These are phyloP conservation scores for Exserohilum rostratum DNA, from an alignment of 2,329 filamentous ascomycete genomes.

Conservation along the genomic window DNA sequence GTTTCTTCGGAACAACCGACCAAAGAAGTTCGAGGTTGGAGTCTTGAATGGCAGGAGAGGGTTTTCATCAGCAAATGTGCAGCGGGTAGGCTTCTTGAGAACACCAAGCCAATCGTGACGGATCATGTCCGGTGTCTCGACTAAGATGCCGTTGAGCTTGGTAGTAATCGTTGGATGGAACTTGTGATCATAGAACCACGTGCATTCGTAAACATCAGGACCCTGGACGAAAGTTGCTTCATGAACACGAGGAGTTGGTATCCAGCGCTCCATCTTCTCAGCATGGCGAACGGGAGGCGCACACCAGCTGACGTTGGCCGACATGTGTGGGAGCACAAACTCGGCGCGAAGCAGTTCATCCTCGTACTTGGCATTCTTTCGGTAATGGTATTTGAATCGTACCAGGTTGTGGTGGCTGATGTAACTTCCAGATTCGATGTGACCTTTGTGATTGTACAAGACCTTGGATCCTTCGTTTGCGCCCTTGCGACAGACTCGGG, in stretches of 20 bases:
- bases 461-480: constrained; percentile 55
- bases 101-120: constrained; percentile 53
- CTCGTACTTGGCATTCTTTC: constrained; percentile 59
- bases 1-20: constrained; percentile 46
- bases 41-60: constrained; percentile 57
- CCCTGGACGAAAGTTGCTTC: constrained; percentile 62
- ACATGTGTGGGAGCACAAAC: constrained; percentile 60
- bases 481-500: constrained; percentile 56
- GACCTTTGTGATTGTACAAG: constrained; percentile 60
- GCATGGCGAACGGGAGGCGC: constrained; percentile 57
- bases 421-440: constrained; percentile 61
- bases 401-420: constrained; percentile 59
- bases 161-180: constrained; percentile 49
- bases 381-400: constrained; percentile 62
- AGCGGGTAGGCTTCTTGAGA: constrained; percentile 47
- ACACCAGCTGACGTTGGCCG: constrained; percentile 61
- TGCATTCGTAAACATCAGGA: constrained; percentile 59
- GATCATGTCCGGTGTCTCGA: constrained; percentile 63
- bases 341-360: constrained; percentile 63
- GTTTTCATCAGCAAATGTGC: constrained; percentile 56
- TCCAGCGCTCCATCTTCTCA: constrained; percentile 61
- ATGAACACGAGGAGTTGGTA: constrained; percentile 61
- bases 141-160: constrained; percentile 56
- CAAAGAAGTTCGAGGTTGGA: constrained; percentile 40
- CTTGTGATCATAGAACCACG: constrained; percentile 51